Conservation (phyloP, 441 rosid species). For the Populus hybrid region DNA sequence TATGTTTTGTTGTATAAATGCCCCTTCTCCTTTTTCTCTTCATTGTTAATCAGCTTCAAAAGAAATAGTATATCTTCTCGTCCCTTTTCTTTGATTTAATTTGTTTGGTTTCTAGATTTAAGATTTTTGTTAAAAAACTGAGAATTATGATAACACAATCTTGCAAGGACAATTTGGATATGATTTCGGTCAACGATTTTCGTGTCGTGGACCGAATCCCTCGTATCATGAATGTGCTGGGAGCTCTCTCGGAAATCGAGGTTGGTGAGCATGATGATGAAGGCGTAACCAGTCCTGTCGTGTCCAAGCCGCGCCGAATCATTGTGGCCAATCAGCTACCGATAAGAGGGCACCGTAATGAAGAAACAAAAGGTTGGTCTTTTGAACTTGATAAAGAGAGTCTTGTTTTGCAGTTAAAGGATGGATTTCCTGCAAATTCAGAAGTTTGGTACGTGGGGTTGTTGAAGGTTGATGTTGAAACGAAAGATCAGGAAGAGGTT, state of each 20-base stretch:
- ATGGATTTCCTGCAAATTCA: constrained; percentile 49
- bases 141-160: constrained; percentile 45
- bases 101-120: not conserved
- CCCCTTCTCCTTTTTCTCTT: not conserved
- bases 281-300: constrained; percentile 1
- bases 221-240: constrained; percentile 43
- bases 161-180: constrained; percentile 49
- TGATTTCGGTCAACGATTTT: constrained; percentile 61
- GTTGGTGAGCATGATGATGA: constrained; percentile 18
- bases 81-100: not conserved
- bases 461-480: constrained; percentile 47
- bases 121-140: not conserved
- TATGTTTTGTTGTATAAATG: constrained; percentile 6
- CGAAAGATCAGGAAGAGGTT: constrained; percentile 58
- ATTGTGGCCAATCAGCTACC: constrained; percentile 74
- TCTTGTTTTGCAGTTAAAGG: constrained; percentile 49
- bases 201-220: constrained; percentile 53
- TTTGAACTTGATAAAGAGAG: constrained; percentile 63
- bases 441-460: constrained; percentile 70
- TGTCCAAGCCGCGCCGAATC: constrained; percentile 36
- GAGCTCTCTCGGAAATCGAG: constrained; percentile 40
- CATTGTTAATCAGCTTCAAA: not conserved
- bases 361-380: constrained; percentile 36
- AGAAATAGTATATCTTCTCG: not conserved
- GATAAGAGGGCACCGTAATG: constrained; percentile 34